These are phyloP conservation scores for Cochlearia excelsa DNA, from an alignment of 345 rosid genomes.

Conservation along the genomic window DNA sequence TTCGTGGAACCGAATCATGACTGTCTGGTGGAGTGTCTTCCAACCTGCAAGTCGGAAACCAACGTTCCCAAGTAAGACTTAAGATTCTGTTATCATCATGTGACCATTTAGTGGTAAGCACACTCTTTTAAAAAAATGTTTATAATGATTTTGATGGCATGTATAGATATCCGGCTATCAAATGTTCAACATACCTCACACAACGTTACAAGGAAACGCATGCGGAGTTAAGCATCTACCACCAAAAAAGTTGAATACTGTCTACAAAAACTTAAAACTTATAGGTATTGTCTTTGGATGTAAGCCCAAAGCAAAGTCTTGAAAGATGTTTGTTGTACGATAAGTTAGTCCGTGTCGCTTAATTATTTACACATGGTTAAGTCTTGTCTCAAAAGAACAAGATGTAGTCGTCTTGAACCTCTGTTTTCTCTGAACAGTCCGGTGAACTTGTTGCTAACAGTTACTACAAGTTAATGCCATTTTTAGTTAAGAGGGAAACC, in stretches of 20 bases:
- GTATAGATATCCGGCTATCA: neutral
- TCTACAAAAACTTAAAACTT: neutral
- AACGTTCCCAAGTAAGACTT: slow-evolving; percentile 72
- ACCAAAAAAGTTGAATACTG: slow-evolving; percentile 31
- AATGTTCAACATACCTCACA: neutral
- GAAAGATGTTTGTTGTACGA: neutral
- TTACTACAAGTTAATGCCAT: too few relatives aligned
- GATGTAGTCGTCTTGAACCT: too few relatives aligned
- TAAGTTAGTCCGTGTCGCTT: too few relatives aligned
- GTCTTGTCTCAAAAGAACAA: too few relatives aligned
- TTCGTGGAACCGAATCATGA: slow-evolving; percentile 71
- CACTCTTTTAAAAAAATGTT: too few relatives aligned
- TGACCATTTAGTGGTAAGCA: neutral
- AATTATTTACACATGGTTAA: too few relatives aligned
- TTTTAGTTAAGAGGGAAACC: too few relatives aligned
- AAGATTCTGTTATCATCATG: neutral
- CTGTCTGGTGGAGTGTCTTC: slow-evolving; percentile 76
- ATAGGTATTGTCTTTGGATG: neutral
- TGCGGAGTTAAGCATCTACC: slow-evolving; percentile 52
- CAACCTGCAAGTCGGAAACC: slow-evolving; percentile 64
- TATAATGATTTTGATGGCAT: too few relatives aligned
- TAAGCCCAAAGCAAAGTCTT: slow-evolving; percentile 13
- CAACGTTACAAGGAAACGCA: slow-evolving; percentile 25
- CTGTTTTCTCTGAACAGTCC: too few relatives aligned
- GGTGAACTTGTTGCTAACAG: too few relatives aligned